Evolutionary conservation across 225 moss, liverwort and hornwort genomes (phyloP).

Genomic region (Bryoerythrophyllum caledonicum): DNA sequence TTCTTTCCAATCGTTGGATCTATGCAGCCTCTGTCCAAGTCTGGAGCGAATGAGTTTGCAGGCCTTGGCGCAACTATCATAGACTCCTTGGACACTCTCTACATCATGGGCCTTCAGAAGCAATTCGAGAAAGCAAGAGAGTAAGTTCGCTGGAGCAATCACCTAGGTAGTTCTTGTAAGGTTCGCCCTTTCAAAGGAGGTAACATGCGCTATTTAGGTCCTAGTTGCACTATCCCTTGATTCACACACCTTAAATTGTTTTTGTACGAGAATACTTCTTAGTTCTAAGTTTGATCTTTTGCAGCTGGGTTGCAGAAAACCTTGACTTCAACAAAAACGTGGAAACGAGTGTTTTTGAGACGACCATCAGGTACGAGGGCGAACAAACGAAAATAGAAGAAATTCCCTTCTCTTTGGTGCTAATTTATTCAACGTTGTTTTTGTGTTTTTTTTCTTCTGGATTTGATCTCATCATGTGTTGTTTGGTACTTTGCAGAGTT

Average conservation of each 20-base stretch:
- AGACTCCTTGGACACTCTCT: slow-evolving; percentile 78
- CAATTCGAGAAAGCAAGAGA: slow-evolving; percentile 72
- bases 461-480: slow-evolving; percentile 1
- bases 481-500: slow-evolving; percentile 39
- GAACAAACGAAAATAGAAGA: too few relatives aligned
- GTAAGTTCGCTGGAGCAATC: slow-evolving; percentile 29
- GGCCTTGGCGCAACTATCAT: slow-evolving; percentile 77
- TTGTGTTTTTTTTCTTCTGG: too few relatives aligned
- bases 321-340: slow-evolving; percentile 70
- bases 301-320: slow-evolving; percentile 67
- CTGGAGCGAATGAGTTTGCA: slow-evolving; percentile 62
- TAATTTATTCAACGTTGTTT: too few relatives aligned
- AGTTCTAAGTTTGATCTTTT: slow-evolving; percentile 5
- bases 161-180: background rate
- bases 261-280: background rate
- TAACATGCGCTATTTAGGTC: too few relatives aligned
- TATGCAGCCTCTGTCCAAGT: slow-evolving; percentile 52
- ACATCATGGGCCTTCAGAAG: slow-evolving; percentile 77
- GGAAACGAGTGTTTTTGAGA: slow-evolving; percentile 82
- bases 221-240: too few relatives aligned
- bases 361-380: slow-evolving; percentile 86
- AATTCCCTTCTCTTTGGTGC: too few relatives aligned
- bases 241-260: background rate
- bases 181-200: too few relatives aligned
- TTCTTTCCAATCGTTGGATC: background rate